Percentiles rank a stretch among this genome's conserved stretches.
phyloP scores from a whole-genome alignment of 352 stramenopile species.

The Phytophthora sp. region DNA sequence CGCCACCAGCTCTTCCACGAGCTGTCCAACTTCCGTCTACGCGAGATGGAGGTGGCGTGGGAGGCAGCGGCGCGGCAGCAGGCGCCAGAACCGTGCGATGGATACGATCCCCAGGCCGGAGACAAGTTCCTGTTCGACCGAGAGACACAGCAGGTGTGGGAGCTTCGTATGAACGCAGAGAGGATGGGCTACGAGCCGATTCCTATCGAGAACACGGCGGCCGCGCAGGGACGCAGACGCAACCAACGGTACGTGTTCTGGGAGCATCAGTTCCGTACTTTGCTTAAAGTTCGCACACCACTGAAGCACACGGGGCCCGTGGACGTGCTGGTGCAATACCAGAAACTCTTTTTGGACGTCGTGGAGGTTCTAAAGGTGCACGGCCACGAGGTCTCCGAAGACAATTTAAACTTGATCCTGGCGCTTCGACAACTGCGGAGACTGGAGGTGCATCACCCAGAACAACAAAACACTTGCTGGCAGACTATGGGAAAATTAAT shows the following conservation, averaged over 20 bases:
- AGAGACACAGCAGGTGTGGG: conserved; percentile 45
- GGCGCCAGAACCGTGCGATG: conserved; percentile 19
- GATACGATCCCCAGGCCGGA: conserved; percentile 24
- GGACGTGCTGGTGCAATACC: conserved; percentile 9
- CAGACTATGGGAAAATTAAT: conserved; percentile 47
- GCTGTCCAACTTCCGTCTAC: conserved; percentile 50
- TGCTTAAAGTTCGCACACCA: conserved; percentile 46
- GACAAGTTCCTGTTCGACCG: conserved; percentile 49
- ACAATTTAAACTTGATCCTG: conserved; percentile 55
- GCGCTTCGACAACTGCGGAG: conserved; percentile 47
- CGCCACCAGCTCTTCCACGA: conserved; percentile 50
- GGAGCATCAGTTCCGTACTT: conserved; percentile 60
- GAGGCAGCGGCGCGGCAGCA: conserved; percentile 20
- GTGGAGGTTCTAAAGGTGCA: conserved; percentile 67
- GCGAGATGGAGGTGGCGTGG: conserved; percentile 56
- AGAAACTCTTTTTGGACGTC: conserved; percentile 60
- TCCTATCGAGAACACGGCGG: conserved; percentile 26
- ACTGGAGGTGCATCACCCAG: conserved; percentile 79
- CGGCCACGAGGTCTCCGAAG: conserved; percentile 59
- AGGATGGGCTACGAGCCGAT: conserved; percentile 13
- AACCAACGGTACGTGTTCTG: conserved; percentile 56
- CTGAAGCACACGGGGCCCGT: not conserved
- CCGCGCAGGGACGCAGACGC: conserved; percentile 32
- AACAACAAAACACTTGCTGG: conserved; percentile 64
- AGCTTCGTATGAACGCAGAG: conserved; percentile 28